A percentile compares a stretch with the other conserved stretches of the same genome.
Evolutionary conservation across 257 asterid species (phyloP).

Genomic region (Ehretia macrophylla): DNA sequence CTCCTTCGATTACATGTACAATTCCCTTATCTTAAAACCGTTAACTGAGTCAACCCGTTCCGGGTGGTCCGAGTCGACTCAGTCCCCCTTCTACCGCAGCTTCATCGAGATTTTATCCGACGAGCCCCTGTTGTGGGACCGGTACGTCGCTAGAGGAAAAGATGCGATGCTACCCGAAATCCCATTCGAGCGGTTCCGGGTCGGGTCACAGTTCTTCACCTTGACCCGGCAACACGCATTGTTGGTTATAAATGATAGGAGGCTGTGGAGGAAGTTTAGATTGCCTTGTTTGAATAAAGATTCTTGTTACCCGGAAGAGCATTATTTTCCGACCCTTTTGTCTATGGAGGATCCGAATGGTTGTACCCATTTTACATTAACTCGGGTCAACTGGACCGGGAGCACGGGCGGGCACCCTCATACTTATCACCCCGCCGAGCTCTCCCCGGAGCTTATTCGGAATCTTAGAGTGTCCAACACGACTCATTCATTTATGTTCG

Average conservation of each 20-base stretch:
- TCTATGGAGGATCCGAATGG: conserved; percentile 71
- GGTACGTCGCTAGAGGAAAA: conserved; percentile 59
- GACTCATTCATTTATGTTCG: conserved; percentile 50
- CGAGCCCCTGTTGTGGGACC: conserved; percentile 46
- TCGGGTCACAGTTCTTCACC: conserved; percentile 72
- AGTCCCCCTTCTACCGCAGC: conserved; percentile 32
- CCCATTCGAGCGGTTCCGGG: conserved; percentile 43
- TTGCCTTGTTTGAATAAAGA: conserved; percentile 46
- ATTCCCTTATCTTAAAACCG: conserved; percentile 34
- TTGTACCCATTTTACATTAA: conserved; percentile 49
- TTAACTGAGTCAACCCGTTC: conserved; percentile 5
- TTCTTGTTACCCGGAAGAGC: conserved; percentile 80
- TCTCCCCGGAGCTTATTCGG: conserved; percentile 45
- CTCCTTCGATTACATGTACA: conserved; percentile 46
- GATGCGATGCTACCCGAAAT: conserved; percentile 62
- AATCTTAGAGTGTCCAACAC: conserved; percentile 46
- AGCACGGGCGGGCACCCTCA: conserved; percentile 68
- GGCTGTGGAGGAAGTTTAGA: conserved; percentile 61
- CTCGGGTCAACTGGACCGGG: conserved; percentile 76
- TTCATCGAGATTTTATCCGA: conserved; percentile 59
- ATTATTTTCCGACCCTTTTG: conserved; percentile 67
- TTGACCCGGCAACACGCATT: conserved; percentile 48
- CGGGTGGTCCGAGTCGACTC: neutral
- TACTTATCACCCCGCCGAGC: conserved; percentile 43
- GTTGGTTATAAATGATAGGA: conserved; percentile 44